Base-by-base conservation (phyloP, 164 flowering plant species). In the Umbilicus rupestris region DNA sequence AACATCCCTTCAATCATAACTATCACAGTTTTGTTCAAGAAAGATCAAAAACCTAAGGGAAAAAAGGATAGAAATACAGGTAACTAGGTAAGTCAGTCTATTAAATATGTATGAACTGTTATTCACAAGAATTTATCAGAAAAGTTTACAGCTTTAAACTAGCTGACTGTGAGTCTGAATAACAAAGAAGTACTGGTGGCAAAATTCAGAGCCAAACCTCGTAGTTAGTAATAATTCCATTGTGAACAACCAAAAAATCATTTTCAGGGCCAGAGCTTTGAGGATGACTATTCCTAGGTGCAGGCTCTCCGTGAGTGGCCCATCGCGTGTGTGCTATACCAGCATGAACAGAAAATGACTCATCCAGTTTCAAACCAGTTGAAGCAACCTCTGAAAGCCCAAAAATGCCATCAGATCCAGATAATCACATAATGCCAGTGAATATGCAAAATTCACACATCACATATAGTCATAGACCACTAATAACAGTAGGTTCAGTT, bases 271-370 rank as follows among this genome's bases (percentile, higher is more conserved):
- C 99, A 72, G 97, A 94, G 3, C 84, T 77, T 77, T 94, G 99
- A 20, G 99, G 99, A 73, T 94, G 99, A 64, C 96, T 88, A 72
- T 94, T 94, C 75, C 88, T 87, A 10, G 92, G 96, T 74, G 99
- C 82, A 24, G 99, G 99, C 77, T 85, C 96, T 22, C 99, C 99
- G 75, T 94, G 99, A 44, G 99, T 94, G 10, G 99, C 99, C 99
- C 99, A 94, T 35, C 99, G 79, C 5, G 99, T 94, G 80, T 94
- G 99, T 7, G 99, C 97, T 66, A 94, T 94, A 69, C 96, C 99
- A 72, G 96, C 88, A 77, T 94, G 99, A 71, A 77, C 55, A 35
- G 70, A 45, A 73, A 89, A 91, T n/a, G 87, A 77, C 71, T 87
- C 96, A 71, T 89, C 99, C 78, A 91, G 74, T 66, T 92, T 83